Percentiles rank a stretch among this genome's conserved stretches.
phyloP scores from a whole-genome alignment of 2,329 filamentous ascomycete species.

The Exophiala calicioides region DNA sequence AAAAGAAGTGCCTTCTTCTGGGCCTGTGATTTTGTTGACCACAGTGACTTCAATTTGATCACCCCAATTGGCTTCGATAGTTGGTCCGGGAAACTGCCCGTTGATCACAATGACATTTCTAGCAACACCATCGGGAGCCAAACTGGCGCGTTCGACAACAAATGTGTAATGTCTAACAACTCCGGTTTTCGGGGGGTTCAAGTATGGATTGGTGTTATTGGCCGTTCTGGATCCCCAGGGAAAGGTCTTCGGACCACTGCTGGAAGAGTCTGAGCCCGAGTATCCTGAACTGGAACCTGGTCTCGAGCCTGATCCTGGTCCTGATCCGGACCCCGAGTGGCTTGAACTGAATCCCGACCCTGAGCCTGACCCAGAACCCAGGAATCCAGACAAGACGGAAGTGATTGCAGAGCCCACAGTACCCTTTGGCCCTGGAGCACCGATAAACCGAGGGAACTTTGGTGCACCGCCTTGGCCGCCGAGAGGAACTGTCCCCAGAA shows the following conservation, averaged over 20 bases:
- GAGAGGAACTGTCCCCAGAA: slow-evolving; percentile 3
- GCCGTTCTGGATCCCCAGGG: slow-evolving; percentile 21
- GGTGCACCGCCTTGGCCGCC: slow-evolving; percentile 9
- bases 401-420: too few relatives aligned
- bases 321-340: too few relatives aligned
- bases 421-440: slow-evolving; percentile 5
- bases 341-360: too few relatives aligned
- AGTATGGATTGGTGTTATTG: slow-evolving; percentile 23
- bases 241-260: not conserved
- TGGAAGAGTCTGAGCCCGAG: not conserved
- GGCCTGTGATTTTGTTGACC: slow-evolving; percentile 37
- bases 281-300: too few relatives aligned
- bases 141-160: slow-evolving; percentile 28
- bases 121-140: slow-evolving; percentile 35
- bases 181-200: slow-evolving; percentile 21
- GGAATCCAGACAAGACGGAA: too few relatives aligned
- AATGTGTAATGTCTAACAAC: slow-evolving; percentile 37
- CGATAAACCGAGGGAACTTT: slow-evolving; percentile 11
- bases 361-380: too few relatives aligned
- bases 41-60: slow-evolving; percentile 37
- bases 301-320: too few relatives aligned
- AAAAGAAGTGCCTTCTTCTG: slow-evolving; percentile 39
- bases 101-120: slow-evolving; percentile 36
- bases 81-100: slow-evolving; percentile 59
- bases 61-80: slow-evolving; percentile 36